Percentiles rank a stretch among this genome's conserved stretches.
Evolutionary conservation across 2,329 filamentous ascomycete genomes (phyloP).

Genomic region (Verticillium nubilum): DNA sequence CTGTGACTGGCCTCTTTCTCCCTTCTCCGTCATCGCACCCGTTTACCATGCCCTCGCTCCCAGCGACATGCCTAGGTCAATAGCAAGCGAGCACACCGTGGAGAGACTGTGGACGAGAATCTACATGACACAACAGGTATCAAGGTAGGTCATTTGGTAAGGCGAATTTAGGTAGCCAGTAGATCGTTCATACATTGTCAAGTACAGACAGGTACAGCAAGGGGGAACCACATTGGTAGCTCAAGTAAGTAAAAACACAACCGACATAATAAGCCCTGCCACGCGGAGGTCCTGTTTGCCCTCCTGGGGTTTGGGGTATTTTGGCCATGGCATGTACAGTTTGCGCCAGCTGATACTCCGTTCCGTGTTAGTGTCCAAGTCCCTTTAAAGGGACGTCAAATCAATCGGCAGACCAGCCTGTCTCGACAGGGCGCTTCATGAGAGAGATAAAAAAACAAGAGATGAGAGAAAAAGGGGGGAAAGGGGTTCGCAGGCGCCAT

Average conservation of each 20-base stretch:
- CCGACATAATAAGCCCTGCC: background rate
- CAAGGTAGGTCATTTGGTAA: no score
- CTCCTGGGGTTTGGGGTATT: conserved; percentile 2
- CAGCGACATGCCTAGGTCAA: no score
- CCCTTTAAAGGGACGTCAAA: background rate
- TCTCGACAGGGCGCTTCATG: background rate
- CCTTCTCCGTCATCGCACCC: no score
- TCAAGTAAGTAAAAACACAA: background rate
- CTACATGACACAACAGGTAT: no score
- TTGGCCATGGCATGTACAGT: background rate
- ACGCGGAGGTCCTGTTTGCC: conserved; percentile 10
- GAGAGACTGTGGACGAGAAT: no score
- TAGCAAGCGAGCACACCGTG: no score
- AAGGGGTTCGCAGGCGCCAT: no score
- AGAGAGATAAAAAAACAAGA: no score
- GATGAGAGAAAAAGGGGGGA: no score
- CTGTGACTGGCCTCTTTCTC: background rate
- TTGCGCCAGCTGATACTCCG: background rate
- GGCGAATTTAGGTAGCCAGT: background rate
- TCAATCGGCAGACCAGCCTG: background rate
- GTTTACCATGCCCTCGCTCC: no score
- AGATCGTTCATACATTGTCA: background rate
- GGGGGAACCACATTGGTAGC: background rate
- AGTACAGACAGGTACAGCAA: no score
- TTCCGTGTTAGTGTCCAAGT: background rate